Base-by-base conservation (phyloP, 139 green algal genomes). In the Chlorella sp. region DNA sequence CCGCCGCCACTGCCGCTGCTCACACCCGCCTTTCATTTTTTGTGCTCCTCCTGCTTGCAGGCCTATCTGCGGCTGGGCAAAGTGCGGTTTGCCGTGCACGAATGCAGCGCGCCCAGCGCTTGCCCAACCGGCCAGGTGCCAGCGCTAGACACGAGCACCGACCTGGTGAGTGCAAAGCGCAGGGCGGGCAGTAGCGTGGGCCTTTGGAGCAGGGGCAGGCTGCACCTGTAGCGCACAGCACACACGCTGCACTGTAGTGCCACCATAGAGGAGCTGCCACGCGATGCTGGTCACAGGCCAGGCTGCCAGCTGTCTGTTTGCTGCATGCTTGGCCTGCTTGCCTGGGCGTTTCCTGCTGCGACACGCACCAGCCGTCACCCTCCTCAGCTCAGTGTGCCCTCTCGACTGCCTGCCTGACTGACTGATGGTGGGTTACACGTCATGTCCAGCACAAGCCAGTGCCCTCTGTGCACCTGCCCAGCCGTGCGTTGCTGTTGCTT, bases 61-160 rank as follows among this genome's bases (percentile, higher is more conserved):
- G 89, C 89, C 30, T 92, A 90, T 60, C 73, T 92, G 71, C 89
- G 89, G 24, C 83, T 92, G 57, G 73, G 69, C 36, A 86, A 90
- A 32, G 57, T 90, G 9, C 26, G 36, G 1, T 92, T 92, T 87
- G 84, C 75, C 0, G 75, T 89, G 3, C 76, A 87, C 28, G 86
- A 92, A 0, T 92, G 90, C n/a, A 48, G 32, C n/a, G 78, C 85
- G 28, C 69, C 53, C 22, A 80, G 60, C 24, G 86, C 86, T 4
- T 84, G 73, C 36, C 90, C 90, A 61, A 90, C 90, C 19, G 79
- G 80, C 9, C 86, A 91, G 89, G 36, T 92, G 40, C 90, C 90
- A 0, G 86, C 78, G n/a, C 34, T 92, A n/a, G 90, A 92, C 79
- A 81, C 68, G 32, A 60, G 57, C 30, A 37, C 77, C 5, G 86